Base-by-base conservation (phyloP, 192 early-diverging fungal genomes). In the Diversispora epigaea region DNA sequence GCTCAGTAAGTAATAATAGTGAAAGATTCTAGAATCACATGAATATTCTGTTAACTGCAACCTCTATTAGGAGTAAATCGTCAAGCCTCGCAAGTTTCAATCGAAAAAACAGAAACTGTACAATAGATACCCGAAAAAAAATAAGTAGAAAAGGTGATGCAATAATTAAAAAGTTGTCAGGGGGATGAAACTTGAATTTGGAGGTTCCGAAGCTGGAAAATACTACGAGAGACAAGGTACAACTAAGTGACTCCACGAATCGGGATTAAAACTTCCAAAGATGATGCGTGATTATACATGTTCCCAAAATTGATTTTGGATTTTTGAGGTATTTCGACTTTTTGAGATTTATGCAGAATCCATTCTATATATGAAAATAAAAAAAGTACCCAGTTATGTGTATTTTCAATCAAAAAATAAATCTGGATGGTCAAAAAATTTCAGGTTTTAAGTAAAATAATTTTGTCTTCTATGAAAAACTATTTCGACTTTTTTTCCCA, bases 11-110 rank as follows among this genome's bases (percentile, higher is more conserved):
- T 80, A 80, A 85, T 90, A 77, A 80, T 86, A 87, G 92, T 93
- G 87, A 94, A 93, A 68, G 92, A 91, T 88, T 92, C 90, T n/a
- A n/a, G 89, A 62, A 89, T 68, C 67, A 81, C 82, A 86, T 93
- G 88, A 68, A 95, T 86, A 73, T 92, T 88, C 86, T 93, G 46
- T 50, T 68, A 68, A 68, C 52, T 54, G 67, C 67, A 68, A 68
- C 21, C 15, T 68, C 40, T 68, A 68, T 52, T 68, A 68, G 49
- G 45, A 17, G 67, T 52, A 47, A 68, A 25, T 22, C 67, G 39
- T 68, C 67, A 50, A 68, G 67, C 22, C 47, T 52, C 52, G 46
- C 46, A 52, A 68, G 67, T 50, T 47, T 47, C 7, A 10, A 68
- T 68, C 67, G 47, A 49, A 68, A 68, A 52, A 68, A 68, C 40